Base-by-base conservation (phyloP, 306 rosid genomes). In the Pterocarpus santalinus region DNA sequence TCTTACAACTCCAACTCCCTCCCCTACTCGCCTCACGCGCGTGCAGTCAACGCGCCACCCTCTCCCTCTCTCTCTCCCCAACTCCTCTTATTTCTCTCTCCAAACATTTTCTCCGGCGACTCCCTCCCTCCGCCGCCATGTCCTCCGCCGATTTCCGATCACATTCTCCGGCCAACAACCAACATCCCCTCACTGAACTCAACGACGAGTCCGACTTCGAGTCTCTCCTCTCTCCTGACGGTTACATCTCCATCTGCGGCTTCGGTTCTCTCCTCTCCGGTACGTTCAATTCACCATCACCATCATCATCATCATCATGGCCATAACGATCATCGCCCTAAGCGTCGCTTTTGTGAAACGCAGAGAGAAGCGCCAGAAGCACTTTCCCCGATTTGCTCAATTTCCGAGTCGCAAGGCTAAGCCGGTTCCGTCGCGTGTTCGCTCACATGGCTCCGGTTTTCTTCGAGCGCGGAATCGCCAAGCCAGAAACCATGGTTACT, bases 401-500 rank as follows among this genome's bases (percentile, higher is more conserved):
- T 81, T 95, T 95, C 89, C 49, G 97, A 86, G 86, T 75, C 33
- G 95, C 90, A 1, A 83, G 80, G 70, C 73, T 95, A 89, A 91
- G 85, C 75, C 82, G 90, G 5, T 95, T 95, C 44, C 92, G 94
- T 15, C 97, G 98, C 43, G 89, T 89, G 35, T 95, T 89, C 61
- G 97, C 90, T 56, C 96, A 95, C 81, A 91, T 76, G 8, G 95
- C 97, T 80, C 99, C 97, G 7, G 67, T 93, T 77, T 93, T 93
- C 93, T 93, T 95, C 72, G 99, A 95, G 86, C 97, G 99, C 38
- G 93, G 94, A 38, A 95, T 95, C 77, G 99, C 99, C 70, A 95
- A 87, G 32, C 95, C 92, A 1, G 95, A 95, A 85, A 93, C 97
- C 57, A 91, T 88, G 99, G 97, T 95, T 75, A 30, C 72, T 38